Conservation (phyloP, 768 basidiomycete species). For the Lactarius hengduanensis region DNA sequence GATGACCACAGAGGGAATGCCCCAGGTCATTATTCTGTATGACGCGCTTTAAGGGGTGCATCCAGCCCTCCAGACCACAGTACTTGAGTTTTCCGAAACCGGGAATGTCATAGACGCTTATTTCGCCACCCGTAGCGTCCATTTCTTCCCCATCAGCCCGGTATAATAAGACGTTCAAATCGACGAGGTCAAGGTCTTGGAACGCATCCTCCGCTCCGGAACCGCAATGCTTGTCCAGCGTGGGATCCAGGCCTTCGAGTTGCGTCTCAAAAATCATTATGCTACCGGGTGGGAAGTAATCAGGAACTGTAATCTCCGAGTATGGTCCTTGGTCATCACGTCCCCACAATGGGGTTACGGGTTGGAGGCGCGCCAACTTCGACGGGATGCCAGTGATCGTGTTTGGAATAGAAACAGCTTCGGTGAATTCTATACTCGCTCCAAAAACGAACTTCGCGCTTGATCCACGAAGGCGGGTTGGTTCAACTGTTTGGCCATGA, state of each 20-base stretch:
- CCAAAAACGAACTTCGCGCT: conserved; percentile 81
- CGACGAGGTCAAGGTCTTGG: conserved; percentile 70
- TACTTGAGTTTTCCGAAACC: conserved; percentile 74
- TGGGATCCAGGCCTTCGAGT: conserved; percentile 65
- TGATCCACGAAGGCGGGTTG: conserved; percentile 80
- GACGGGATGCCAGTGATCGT: conserved; percentile 71
- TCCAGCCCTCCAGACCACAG: conserved; percentile 97
- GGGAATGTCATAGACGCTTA: conserved; percentile 83
- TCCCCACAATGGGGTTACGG: conserved; percentile 58
- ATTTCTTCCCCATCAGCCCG: conserved; percentile 89
- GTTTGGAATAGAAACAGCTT: conserved; percentile 51
- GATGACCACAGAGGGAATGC: conserved; percentile 83
- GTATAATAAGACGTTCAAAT: conserved; percentile 85
- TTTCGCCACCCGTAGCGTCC: conserved; percentile 78
- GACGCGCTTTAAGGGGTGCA: conserved; percentile 80
- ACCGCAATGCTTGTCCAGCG: conserved; percentile 72
- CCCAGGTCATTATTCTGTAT: conserved; percentile 91
- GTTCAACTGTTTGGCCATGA: conserved; percentile 56
- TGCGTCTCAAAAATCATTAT: conserved; percentile 92
- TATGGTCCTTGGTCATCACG: conserved; percentile 66
- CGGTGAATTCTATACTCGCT: conserved; percentile 63
- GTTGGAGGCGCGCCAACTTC: conserved; percentile 60
- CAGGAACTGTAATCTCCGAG: conserved; percentile 80
- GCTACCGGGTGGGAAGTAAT: conserved; percentile 92
- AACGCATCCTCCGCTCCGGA: conserved; percentile 74